These are phyloP conservation scores for Exophiala lecanii-corni DNA, from an alignment of 2,329 filamentous ascomycete genomes.

Conservation along the genomic window DNA sequence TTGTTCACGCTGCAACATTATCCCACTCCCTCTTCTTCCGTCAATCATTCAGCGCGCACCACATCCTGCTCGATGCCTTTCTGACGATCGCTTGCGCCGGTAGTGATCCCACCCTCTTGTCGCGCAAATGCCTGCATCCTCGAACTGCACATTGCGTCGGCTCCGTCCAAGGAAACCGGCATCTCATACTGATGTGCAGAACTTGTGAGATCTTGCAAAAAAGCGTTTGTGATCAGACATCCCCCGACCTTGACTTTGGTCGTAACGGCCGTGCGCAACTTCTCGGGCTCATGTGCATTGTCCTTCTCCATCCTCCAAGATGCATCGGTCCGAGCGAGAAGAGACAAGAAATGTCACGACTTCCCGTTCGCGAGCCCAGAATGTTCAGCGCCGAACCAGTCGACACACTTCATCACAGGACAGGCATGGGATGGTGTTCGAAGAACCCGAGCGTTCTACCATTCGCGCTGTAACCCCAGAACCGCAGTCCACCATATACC, in stretches of 20 bases:
- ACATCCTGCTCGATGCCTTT: no score
- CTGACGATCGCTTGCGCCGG: no score
- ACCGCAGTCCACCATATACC: slow-evolving; percentile 26
- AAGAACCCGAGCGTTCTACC: slow-evolving; percentile 40
- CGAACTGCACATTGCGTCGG: slow-evolving; percentile 8
- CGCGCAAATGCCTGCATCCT: slow-evolving; percentile 19
- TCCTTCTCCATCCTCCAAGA: slow-evolving; percentile 3
- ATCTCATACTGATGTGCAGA: no score
- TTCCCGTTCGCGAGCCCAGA: slow-evolving; percentile 15
- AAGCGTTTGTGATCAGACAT: no score
- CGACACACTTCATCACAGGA: slow-evolving; percentile 20
- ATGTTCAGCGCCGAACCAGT: slow-evolving; percentile 16
- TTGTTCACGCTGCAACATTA: no score
- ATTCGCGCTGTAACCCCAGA: slow-evolving; percentile 47
- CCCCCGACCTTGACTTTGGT: no score
- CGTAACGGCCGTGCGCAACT: no score
- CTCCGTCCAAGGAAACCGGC: slow-evolving; percentile 14
- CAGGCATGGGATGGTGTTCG: slow-evolving; percentile 27
- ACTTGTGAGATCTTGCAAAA: no score
- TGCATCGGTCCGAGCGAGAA: slow-evolving; percentile 11
- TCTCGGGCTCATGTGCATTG: no score
- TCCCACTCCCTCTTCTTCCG: no score
- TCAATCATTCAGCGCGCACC: no score
- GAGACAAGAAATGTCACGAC: slow-evolving; percentile 6
- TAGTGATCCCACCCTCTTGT: not conserved